These are phyloP conservation scores for Pezicula neosporulosa DNA, from an alignment of 2,329 filamentous ascomycete genomes.

Conservation along the genomic window DNA sequence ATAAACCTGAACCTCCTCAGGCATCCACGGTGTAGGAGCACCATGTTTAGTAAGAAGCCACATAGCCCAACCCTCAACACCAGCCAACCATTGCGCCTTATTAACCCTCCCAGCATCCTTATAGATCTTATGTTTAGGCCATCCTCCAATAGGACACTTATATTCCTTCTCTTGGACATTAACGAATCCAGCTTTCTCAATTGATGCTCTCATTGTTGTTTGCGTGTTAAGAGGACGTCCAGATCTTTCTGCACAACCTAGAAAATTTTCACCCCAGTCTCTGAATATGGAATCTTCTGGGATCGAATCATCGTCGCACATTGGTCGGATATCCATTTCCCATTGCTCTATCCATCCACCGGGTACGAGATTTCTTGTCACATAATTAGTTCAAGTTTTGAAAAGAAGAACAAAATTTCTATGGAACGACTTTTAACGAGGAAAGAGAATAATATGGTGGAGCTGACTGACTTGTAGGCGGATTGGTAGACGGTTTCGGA, in stretches of 20 bases:
- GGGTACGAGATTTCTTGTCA: not conserved
- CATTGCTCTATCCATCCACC: conserved; percentile 6
- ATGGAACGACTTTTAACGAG: not conserved
- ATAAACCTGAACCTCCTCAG: conserved; percentile 21
- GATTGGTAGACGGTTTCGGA: conserved; percentile 11
- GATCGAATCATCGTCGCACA: conserved; percentile 5
- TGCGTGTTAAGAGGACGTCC: conserved; percentile 21
- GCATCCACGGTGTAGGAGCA: conserved; percentile 17
- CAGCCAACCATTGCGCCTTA: conserved; percentile 23
- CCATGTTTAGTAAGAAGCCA: conserved; percentile 23
- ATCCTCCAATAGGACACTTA: conserved; percentile 14
- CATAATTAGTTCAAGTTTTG: not conserved
- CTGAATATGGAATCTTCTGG: conserved; percentile 9
- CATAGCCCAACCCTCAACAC: conserved; percentile 27
- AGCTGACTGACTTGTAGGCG: not conserved
- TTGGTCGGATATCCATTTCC: conserved; percentile 2
- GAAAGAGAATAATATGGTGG: too few relatives aligned
- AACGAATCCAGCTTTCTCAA: conserved; percentile 20
- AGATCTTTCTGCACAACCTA: conserved; percentile 16
- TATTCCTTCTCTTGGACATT: conserved; percentile 13
- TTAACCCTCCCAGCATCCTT: conserved; percentile 25
- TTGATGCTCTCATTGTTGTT: conserved; percentile 25
- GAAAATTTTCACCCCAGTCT: conserved; percentile 19
- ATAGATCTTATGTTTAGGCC: conserved; percentile 34
- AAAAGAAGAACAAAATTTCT: not conserved